phyloP scores from a whole-genome alignment of 371 early-diverging fungal species.

The Nematocida major region DNA sequence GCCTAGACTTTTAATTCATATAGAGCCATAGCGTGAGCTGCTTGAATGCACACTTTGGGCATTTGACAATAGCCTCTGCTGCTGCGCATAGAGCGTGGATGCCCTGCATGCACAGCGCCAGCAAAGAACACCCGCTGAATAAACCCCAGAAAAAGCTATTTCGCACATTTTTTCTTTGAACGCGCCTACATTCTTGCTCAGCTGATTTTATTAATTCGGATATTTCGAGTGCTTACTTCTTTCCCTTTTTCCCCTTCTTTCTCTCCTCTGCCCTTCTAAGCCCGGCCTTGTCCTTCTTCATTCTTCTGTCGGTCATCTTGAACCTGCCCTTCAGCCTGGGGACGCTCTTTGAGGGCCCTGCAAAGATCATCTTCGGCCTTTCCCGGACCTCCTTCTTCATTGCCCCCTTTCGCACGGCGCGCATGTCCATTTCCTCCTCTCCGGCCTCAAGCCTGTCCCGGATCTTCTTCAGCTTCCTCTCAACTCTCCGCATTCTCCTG shows the following conservation, averaged over 20 bases:
- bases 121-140: too few species aligned
- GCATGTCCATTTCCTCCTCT: slow-evolving; percentile 60
- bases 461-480: slow-evolving; percentile 54
- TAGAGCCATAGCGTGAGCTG: too few species aligned
- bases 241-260: slow-evolving; percentile 12
- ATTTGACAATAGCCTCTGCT: too few species aligned
- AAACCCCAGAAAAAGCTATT: too few species aligned
- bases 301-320: slow-evolving; percentile 60
- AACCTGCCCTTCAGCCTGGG: slow-evolving; percentile 61
- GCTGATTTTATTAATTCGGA: neutral
- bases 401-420: slow-evolving; percentile 54
- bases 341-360: slow-evolving; percentile 49
- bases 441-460: slow-evolving; percentile 53
- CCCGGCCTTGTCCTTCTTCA: slow-evolving; percentile 63
- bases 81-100: too few species aligned
- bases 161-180: too few species aligned
- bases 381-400: slow-evolving; percentile 53
- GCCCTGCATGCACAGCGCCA: too few species aligned
- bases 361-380: slow-evolving; percentile 58
- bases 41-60: too few species aligned
- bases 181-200: neutral
- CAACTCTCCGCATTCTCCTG: slow-evolving; percentile 56
- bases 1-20: too few species aligned
- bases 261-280: slow-evolving; percentile 42
- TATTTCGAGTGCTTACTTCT: neutral